Percentiles rank a stretch among this genome's conserved stretches.
phyloP scores from a whole-genome alignment of 306 rosid species.

The Trifolium repens region DNA sequence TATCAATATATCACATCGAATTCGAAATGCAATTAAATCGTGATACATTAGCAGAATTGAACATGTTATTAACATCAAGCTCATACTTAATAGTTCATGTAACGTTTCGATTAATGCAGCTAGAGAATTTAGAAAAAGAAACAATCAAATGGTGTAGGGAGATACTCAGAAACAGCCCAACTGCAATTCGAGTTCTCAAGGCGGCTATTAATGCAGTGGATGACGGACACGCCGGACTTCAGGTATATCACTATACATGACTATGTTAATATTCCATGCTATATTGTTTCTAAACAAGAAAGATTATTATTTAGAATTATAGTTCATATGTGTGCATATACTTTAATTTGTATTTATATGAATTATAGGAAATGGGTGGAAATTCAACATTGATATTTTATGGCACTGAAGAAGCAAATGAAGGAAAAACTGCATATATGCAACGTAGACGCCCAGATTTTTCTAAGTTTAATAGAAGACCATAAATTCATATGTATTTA shows the following conservation, averaged over 20 bases:
- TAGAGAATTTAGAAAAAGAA: slow-evolving; percentile 78
- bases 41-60: background rate
- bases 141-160: slow-evolving; percentile 88
- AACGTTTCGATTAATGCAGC: slow-evolving; percentile 49
- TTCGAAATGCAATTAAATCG: too few relatives aligned
- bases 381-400: slow-evolving; percentile 79
- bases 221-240: slow-evolving; percentile 94
- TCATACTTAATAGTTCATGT: slow-evolving; percentile 3
- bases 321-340: background rate
- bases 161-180: slow-evolving; percentile 87
- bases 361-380: slow-evolving; percentile 71
- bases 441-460: slow-evolving; percentile 76
- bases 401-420: slow-evolving; percentile 80
- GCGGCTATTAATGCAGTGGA: slow-evolving; percentile 89
- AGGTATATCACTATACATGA: slow-evolving; percentile 50
- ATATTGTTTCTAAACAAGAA: too few relatives aligned
- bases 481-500: slow-evolving; percentile 43
- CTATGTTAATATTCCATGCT: too few relatives aligned
- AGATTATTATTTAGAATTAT: too few relatives aligned
- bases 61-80: slow-evolving; percentile 10
- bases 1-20: too few relatives aligned
- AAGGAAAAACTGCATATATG: slow-evolving; percentile 72
- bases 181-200: slow-evolving; percentile 84
- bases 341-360: background rate
- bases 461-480: slow-evolving; percentile 70